A percentile compares a stretch with the other conserved stretches of the same genome.
These are phyloP conservation scores for Ophiostoma angusticollis DNA, from an alignment of 2,329 filamentous ascomycete species.

Conservation along the genomic window DNA sequence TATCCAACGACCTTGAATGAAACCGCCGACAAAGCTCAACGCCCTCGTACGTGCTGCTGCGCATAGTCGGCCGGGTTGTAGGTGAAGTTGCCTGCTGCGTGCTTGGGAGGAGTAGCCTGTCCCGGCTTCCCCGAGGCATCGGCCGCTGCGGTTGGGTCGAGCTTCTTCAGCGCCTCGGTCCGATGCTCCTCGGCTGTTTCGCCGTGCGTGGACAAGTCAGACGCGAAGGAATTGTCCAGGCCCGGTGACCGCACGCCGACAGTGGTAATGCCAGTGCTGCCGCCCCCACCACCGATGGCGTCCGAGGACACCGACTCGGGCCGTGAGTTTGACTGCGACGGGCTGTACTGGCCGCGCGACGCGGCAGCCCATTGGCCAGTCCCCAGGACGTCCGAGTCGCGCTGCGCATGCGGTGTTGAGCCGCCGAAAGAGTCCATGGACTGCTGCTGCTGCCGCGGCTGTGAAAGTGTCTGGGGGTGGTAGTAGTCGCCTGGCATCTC, in stretches of 20 bases:
- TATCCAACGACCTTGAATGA: no score
- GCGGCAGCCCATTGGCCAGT: slow-evolving; percentile 28
- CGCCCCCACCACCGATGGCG: slow-evolving; percentile 15
- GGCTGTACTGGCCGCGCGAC: slow-evolving; percentile 9
- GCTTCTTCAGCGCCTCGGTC: slow-evolving; percentile 17
- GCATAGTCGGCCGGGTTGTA: no score
- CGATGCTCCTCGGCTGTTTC: slow-evolving; percentile 33
- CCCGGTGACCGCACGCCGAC: slow-evolving; percentile 25
- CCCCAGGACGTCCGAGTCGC: slow-evolving; percentile 19
- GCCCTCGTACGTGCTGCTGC: no score
- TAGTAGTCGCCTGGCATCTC: slow-evolving; percentile 38
- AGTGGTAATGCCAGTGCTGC: not conserved
- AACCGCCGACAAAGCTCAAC: no score
- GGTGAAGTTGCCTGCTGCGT: no score
- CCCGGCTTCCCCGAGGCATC: no score
- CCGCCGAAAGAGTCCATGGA: slow-evolving; percentile 3
- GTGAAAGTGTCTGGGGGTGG: slow-evolving; percentile 22
- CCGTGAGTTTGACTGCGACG: slow-evolving; percentile 16
- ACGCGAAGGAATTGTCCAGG: slow-evolving; percentile 27
- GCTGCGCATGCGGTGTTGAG: slow-evolving; percentile 15
- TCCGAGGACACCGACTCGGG: slow-evolving; percentile 26
- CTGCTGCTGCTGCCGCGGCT: slow-evolving; percentile 16
- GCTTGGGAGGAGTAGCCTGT: no score
- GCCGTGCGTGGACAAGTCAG: slow-evolving; percentile 33
- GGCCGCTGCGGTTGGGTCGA: slow-evolving; percentile 10